Percentiles rank a stretch among this genome's conserved stretches.
phyloP scores from a whole-genome alignment of 768 basidiomycete genomes.

The Serendipita sp. region DNA sequence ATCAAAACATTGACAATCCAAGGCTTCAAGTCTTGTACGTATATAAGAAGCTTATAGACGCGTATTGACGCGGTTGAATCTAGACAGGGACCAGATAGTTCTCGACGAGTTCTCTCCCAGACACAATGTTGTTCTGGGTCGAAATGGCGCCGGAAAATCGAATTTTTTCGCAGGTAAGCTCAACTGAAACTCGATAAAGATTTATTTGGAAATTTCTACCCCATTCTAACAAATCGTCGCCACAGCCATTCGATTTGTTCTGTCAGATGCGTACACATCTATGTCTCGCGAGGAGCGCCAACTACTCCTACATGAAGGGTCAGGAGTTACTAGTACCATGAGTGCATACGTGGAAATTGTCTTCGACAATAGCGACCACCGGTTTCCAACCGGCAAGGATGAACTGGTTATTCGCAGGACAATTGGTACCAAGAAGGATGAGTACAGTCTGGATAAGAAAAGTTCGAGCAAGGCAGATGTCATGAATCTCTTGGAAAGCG shows the following conservation, averaged over 20 bases:
- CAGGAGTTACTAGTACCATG: conserved; percentile 71
- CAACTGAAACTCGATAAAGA: neutral
- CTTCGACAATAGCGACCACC: conserved; percentile 86
- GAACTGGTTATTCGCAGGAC: conserved; percentile 82
- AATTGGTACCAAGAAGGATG: conserved; percentile 96
- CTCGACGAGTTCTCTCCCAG: conserved; percentile 88
- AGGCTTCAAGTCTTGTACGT: conserved; percentile 93
- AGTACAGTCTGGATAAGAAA: conserved; percentile 94
- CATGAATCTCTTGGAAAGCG: conserved; percentile 90
- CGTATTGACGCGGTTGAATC: conserved; percentile 8
- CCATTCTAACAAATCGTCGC: neutral
- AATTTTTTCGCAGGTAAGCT: conserved; percentile 88
- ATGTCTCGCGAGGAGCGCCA: conserved; percentile 89
- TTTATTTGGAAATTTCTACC: neutral
- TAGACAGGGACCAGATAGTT: conserved; percentile 75
- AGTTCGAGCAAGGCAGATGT: conserved; percentile 92
- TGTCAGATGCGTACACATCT: conserved; percentile 94
- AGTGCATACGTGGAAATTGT: conserved; percentile 95
- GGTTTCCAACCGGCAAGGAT: conserved; percentile 82
- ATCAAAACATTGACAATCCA: conserved; percentile 83
- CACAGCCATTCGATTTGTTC: conserved; percentile 86
- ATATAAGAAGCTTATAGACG: neutral
- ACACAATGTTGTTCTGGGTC: conserved; percentile 92
- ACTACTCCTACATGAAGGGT: conserved; percentile 84
- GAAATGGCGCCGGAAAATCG: conserved; percentile 96